Evolutionary conservation across 2,329 filamentous ascomycete species (phyloP).

Genomic region (Fusarium austroafricanum): DNA sequence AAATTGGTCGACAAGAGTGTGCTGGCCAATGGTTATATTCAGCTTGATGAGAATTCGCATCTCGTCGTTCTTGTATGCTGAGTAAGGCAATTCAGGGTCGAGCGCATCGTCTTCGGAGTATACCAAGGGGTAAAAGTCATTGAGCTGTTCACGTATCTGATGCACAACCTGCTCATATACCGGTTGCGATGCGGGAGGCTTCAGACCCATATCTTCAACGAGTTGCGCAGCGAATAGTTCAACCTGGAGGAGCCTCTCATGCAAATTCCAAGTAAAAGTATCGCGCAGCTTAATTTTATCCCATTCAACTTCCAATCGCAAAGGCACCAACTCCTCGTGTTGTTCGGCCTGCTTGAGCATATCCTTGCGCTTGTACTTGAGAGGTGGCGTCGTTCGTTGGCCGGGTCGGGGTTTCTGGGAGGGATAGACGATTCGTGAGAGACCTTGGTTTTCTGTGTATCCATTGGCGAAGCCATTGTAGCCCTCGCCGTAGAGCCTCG

Average conservation of each 20-base stretch:
- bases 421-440: slow-evolving; percentile 82
- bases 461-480: slow-evolving; percentile 93
- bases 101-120: slow-evolving; percentile 90
- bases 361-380: slow-evolving; percentile 83
- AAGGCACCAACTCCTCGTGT: slow-evolving; percentile 89
- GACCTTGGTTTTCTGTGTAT: slow-evolving; percentile 76
- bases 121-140: slow-evolving; percentile 93
- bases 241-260: slow-evolving; percentile 84
- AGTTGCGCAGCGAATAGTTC: slow-evolving; percentile 90
- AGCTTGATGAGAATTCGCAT: slow-evolving; percentile 97
- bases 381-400: slow-evolving; percentile 76
- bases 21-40: slow-evolving; percentile 96
- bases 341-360: slow-evolving; percentile 88
- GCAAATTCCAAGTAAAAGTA: slow-evolving; percentile 98
- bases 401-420: slow-evolving; percentile 79
- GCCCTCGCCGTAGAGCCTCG: slow-evolving; percentile 74
- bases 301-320: slow-evolving; percentile 92
- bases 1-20: slow-evolving; percentile 95
- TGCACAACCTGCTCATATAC: slow-evolving; percentile 69
- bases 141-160: slow-evolving; percentile 88
- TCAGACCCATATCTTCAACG: slow-evolving; percentile 88
- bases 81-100: slow-evolving; percentile 90
- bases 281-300: slow-evolving; percentile 96
- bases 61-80: slow-evolving; percentile 97
- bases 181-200: slow-evolving; percentile 75